Evolutionary conservation across 2,329 filamentous ascomycete genomes (phyloP), one percentile per base, ranked within the genome.

Genomic region (Chrysoporthe puriensis): DNA sequence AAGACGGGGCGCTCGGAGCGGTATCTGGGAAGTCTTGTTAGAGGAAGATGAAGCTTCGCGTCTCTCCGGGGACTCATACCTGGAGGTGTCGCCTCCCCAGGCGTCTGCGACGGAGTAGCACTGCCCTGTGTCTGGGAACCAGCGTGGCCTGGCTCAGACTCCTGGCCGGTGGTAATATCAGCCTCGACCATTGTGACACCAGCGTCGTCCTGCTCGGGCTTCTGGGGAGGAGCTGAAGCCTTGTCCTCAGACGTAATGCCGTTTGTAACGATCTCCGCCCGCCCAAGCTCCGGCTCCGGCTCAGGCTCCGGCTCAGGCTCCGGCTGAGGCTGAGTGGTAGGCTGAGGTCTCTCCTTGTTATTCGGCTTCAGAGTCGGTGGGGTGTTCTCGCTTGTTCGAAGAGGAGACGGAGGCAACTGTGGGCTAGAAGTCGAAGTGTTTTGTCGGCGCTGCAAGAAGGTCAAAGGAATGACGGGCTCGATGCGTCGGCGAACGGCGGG

Each of bases 401-500:
- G 59, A 32, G 68, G 68, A 44, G 57, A 60, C 2, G 68, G 63
- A 44, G 68, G 59, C 46, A 60, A 59, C 46, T 70, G 62, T 34
- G 66, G 50, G 36, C 59, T 44, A 43, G 66, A 42, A n/a, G 66
- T 50, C 44, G 63, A 42, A 56, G 67, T 48, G 44, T 66, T 68
- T 54, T 66, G 59, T 26, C 62, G 66, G 61, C 66, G 68, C 34
- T 68, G 66, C 44, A 68, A 59, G 48, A 63, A 70, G 52, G 68
- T 63, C 60, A 70, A 62, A 34, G 68, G 68, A 26, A 70, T 65
- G 59, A 52, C 63, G 4, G 68, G 68, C 63, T 68, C 67, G 64
- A 68, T 57, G 26, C 67, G 67, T 46, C 56, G 58, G 57, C 68
- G 68, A 18, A 50, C 46, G 32, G 62, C n/a, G 34, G 68, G 52